A percentile compares a stretch with the other conserved stretches of the same genome.
Evolutionary conservation across 202 grass and related monocot species (phyloP).

Genomic region (Setaria italica): DNA sequence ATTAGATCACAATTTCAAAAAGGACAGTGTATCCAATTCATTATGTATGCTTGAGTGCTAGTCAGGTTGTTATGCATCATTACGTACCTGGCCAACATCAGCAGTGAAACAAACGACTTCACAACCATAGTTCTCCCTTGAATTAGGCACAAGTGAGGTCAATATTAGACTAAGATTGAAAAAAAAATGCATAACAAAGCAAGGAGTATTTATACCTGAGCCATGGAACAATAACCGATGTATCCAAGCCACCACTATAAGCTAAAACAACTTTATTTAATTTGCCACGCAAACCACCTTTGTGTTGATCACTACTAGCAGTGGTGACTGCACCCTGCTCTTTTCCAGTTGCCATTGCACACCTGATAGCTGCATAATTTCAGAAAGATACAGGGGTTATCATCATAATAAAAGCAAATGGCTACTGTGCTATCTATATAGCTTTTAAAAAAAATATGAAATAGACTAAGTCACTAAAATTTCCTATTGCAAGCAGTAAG

Average conservation of each 20-base stretch:
- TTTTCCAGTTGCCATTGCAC: constrained; percentile 57
- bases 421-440: not conserved
- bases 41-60: constrained; percentile 6
- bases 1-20: constrained; percentile 6
- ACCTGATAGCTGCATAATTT: constrained; percentile 64
- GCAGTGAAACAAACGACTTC: constrained; percentile 99
- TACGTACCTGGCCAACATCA: constrained; percentile 92
- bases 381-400: not conserved
- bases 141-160: constrained; percentile 1
- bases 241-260: constrained; percentile 97
- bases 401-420: not conserved
- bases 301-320: constrained; percentile 41
- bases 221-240: constrained; percentile 98
- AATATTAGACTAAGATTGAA: not conserved
- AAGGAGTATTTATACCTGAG: constrained; percentile 63
- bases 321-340: constrained; percentile 37
- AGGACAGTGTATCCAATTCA: constrained; percentile 10
- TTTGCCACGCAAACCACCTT: constrained; percentile 64
- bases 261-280: constrained; percentile 97
- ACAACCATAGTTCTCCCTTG: constrained; percentile 98
- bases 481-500: not conserved
- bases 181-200: not conserved
- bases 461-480: not conserved
- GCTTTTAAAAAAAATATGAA: not conserved
- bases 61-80: not conserved